phyloP scores from a whole-genome alignment of 2,329 filamentous ascomycete genomes.

The Paracamarosporium sp. region DNA sequence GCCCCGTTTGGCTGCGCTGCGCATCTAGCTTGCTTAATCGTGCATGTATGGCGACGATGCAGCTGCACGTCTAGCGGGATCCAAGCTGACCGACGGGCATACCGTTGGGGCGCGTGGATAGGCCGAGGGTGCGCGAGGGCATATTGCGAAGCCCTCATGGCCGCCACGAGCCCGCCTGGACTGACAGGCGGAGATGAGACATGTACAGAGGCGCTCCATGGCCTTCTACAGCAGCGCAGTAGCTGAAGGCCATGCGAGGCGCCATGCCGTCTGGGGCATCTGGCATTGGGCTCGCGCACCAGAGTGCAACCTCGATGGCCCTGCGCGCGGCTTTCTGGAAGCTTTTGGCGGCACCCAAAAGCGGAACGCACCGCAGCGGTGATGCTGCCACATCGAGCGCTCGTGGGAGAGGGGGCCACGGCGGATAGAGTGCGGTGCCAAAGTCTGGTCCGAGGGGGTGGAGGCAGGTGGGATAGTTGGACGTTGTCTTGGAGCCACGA shows the following conservation, averaged over 20 bases:
- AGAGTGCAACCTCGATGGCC: neutral
- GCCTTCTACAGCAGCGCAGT: constrained; percentile 36
- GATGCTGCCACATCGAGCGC: constrained; percentile 38
- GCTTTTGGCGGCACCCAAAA: constrained; percentile 35
- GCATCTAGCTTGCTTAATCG: constrained; percentile 44
- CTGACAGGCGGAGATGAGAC: constrained; percentile 44
- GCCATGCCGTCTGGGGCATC: constrained; percentile 23
- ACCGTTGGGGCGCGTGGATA: constrained; percentile 39
- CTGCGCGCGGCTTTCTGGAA: constrained; percentile 38
- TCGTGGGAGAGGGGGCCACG: constrained; percentile 27
- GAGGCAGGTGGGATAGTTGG: constrained; percentile 39
- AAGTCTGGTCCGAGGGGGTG: constrained; percentile 29
- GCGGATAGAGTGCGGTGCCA: constrained; percentile 27
- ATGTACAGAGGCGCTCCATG: constrained; percentile 33
- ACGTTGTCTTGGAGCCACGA: constrained; percentile 42
- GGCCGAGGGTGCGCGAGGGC: constrained; percentile 29
- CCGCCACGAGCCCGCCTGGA: constrained; percentile 27
- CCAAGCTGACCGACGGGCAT: constrained; percentile 45
- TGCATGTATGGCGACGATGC: constrained; percentile 45
- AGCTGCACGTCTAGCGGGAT: constrained; percentile 45
- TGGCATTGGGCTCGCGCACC: constrained; percentile 31
- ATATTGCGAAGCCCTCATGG: constrained; percentile 44
- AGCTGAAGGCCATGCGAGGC: constrained; percentile 38
- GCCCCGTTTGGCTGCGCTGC: constrained; percentile 46
- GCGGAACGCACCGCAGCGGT: constrained; percentile 39